Evolutionary conservation across 805 yeast genomes (phyloP), one percentile per base, ranked within the genome.

Genomic region (Myxozyma melibiosi): DNA sequence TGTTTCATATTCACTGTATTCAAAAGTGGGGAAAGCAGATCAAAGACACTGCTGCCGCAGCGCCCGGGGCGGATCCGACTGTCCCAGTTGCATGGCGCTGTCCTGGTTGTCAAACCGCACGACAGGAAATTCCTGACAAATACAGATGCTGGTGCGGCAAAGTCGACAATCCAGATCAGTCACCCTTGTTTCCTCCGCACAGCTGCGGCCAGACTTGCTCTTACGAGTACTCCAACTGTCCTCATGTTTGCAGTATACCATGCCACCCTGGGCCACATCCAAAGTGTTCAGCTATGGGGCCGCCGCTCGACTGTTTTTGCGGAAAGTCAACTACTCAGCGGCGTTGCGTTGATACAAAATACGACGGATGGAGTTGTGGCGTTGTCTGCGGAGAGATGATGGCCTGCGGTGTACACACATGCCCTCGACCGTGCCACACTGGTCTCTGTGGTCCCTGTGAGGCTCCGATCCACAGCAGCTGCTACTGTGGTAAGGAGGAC

Each of bases 231-330:
- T 69, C 72, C 0, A 68, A 71, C 4, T 71, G 97, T 69, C 78
- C 84, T 1, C 97, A 90, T 68, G 80, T 83, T 2, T 90, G 97
- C 67, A 72, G 87, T 1, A 73, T 83, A 3, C 78, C 79, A 14
- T 90, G 97, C 69, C 97, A 90, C 70, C 92, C 96, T 1, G 97
- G 96, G 0, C 86, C 90, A 1, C 97, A 91, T 71, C 83, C 89
- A 0, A 75, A 76, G 38, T 90, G 97, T 74, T 84, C 86, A 13
- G 90, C 96, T 1, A 72, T 86, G 68, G 90, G 92, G 0, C 92
- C 95, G 0, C 71, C 75, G 8, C 72, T 86, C 74, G 73, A 73
- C 38, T 90, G 97, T 71, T 75, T 76, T 28, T 90, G 97, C 75
- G 97, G 97, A 1, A 79, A 78, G 38, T 76, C 80, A 49, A 69